phyloP scores from a whole-genome alignment of 2,329 filamentous ascomycete species.

The Eurotiales sp. region DNA sequence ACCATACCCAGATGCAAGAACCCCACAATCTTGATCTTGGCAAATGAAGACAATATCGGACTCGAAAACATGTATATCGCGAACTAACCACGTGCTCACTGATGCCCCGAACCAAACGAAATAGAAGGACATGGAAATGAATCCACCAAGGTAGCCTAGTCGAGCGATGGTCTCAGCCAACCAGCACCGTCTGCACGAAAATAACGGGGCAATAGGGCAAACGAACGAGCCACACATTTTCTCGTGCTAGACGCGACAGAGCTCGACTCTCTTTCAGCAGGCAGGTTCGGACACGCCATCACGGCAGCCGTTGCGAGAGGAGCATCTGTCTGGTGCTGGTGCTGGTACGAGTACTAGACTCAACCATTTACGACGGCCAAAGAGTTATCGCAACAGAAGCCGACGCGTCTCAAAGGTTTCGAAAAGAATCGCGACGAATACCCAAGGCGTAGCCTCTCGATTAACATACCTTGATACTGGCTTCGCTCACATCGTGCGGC shows the following conservation, averaged over 20 bases:
- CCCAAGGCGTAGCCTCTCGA: slow-evolving; percentile 69
- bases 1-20: not conserved
- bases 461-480: slow-evolving; percentile 99
- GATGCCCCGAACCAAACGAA: slow-evolving; percentile 33
- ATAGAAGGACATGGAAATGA: slow-evolving; percentile 19
- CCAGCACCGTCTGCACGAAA: slow-evolving; percentile 30
- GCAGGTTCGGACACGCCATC: too few relatives aligned
- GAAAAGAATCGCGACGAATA: slow-evolving; percentile 64
- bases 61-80: not conserved
- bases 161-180: slow-evolving; percentile 23
- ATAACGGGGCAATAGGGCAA: slow-evolving; percentile 50
- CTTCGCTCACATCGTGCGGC: slow-evolving; percentile 94
- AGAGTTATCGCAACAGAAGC: slow-evolving; percentile 28
- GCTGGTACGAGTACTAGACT: too few relatives aligned
- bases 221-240: slow-evolving; percentile 37
- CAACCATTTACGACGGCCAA: slow-evolving; percentile 23
- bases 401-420: slow-evolving; percentile 37
- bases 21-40: not conserved
- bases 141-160: slow-evolving; percentile 26
- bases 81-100: slow-evolving; percentile 53
- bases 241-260: slow-evolving; percentile 51
- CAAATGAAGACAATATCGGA: not conserved
- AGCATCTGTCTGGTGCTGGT: slow-evolving; percentile 31
- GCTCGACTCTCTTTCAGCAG: slow-evolving; percentile 52
- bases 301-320: too few relatives aligned